Conservation (phyloP, 2,329 filamentous ascomycete species). For the Fusarium irregulare region DNA sequence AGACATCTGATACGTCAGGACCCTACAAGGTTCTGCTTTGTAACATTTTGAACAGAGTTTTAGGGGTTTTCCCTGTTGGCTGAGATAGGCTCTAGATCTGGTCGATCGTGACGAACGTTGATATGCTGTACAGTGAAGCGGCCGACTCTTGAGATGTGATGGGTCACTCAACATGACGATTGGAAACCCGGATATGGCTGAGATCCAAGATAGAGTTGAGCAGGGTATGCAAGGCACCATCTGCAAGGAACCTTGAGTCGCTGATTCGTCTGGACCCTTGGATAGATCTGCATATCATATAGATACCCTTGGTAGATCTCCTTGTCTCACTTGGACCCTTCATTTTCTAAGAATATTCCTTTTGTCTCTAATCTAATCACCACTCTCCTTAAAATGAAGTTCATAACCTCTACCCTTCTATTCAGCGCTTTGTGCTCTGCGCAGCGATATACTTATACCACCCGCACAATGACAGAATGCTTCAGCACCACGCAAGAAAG, state of each 20-base stretch:
- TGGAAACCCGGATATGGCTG: slow-evolving; percentile 17
- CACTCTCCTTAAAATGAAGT: slow-evolving; percentile 33
- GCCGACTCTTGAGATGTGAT: slow-evolving; percentile 18
- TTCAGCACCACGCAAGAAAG: slow-evolving; percentile 40
- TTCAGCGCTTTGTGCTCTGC: slow-evolving; percentile 12
- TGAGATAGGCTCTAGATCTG: slow-evolving; percentile 2
- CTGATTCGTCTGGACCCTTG: slow-evolving; percentile 26
- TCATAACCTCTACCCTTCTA: slow-evolving; percentile 16
- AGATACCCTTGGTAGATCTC: slow-evolving; percentile 36
- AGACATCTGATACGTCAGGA: background rate
- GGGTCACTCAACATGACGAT: background rate
- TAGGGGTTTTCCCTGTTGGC: background rate
- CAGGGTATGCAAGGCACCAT: slow-evolving; percentile 20
- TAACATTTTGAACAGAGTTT: slow-evolving; percentile 17
- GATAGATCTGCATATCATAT: slow-evolving; percentile 14
- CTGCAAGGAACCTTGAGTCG: slow-evolving; percentile 27
- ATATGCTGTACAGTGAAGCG: slow-evolving; percentile 5
- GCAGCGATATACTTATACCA: slow-evolving; percentile 43
- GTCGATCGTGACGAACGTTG: slow-evolving; percentile 8
- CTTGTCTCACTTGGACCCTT: slow-evolving; percentile 32
- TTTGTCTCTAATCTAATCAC: background rate
- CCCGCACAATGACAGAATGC: slow-evolving; percentile 42
- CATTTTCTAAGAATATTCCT: slow-evolving; percentile 7
- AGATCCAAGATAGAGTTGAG: slow-evolving; percentile 28
- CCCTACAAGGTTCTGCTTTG: slow-evolving; percentile 5